Conservation (phyloP, 106 monocot genomes). For the Acorus calamus region DNA sequence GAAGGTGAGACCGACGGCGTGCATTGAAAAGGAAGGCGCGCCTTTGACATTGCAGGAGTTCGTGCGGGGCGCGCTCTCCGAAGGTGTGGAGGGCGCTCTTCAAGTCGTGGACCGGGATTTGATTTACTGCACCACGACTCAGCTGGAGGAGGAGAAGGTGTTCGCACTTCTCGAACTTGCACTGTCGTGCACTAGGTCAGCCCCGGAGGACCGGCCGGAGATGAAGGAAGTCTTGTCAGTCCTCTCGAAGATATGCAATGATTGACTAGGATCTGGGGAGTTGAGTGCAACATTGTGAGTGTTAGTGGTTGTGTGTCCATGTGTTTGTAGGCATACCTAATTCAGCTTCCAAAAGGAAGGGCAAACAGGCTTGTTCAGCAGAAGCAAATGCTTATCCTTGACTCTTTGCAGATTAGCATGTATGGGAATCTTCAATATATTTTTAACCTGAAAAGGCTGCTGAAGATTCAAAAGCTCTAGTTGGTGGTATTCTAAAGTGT, state of each 20-base stretch:
- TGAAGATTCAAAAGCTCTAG: too few species aligned
- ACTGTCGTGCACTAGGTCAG: constrained; percentile 38
- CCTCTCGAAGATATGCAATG: constrained; percentile 28
- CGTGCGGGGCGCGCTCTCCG: constrained; percentile 41
- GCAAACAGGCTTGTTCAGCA: too few species aligned
- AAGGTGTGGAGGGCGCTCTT: constrained; percentile 25
- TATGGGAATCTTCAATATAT: too few species aligned
- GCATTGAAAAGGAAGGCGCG: constrained; percentile 21
- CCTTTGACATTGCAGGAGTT: constrained; percentile 39
- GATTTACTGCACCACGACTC: constrained; percentile 8
- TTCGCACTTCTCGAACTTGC: constrained; percentile 40
- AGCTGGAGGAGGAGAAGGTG: constrained; percentile 33
- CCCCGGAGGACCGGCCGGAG: constrained; percentile 56
- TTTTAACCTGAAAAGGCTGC: too few species aligned
- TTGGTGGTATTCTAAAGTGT: too few species aligned
- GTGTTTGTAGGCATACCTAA: too few species aligned
- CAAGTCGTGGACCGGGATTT: constrained; percentile 37
- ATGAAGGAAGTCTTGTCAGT: constrained; percentile 45
- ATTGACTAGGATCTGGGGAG: neutral
- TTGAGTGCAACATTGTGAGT: too few species aligned
- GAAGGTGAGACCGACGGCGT: constrained; percentile 49
- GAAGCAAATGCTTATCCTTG: too few species aligned
- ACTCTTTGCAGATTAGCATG: too few species aligned
- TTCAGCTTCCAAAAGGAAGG: too few species aligned
- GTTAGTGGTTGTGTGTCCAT: too few species aligned